Conservation (phyloP, 2,329 filamentous ascomycete genomes). For the Fusarium albosuccineum region DNA sequence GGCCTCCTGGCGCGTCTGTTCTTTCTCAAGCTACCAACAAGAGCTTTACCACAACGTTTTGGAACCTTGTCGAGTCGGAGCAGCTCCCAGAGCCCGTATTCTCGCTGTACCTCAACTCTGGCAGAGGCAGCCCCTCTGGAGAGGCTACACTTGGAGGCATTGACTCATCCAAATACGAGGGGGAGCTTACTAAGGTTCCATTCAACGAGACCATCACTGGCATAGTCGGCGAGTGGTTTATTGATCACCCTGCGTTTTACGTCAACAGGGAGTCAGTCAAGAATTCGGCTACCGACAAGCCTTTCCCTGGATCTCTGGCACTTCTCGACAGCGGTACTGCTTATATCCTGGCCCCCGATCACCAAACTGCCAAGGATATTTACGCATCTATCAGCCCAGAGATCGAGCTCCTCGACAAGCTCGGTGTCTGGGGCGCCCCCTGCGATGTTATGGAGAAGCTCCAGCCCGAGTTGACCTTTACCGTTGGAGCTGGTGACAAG, state of each 20-base stretch:
- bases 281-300: neutral
- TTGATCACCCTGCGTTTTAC: neutral
- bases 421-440: neutral
- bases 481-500: neutral
- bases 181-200: neutral
- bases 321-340: conserved; percentile 2
- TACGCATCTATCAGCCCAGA: neutral
- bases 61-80: neutral
- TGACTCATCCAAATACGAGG: neutral
- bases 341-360: neutral
- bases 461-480: neutral
- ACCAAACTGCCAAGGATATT: neutral
- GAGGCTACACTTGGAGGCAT: neutral
- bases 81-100: neutral
- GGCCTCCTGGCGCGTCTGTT: neutral
- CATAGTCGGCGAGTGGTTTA: neutral
- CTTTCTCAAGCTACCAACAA: neutral
- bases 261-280: neutral
- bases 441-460: neutral
- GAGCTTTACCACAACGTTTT: conserved; percentile 1
- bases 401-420: neutral
- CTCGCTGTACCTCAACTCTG: neutral
- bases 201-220: neutral
- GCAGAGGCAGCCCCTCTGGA: neutral
- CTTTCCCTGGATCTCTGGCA: neutral